phyloP scores from a whole-genome alignment of 164 flowering plant species.

The Platanus orientalis region DNA sequence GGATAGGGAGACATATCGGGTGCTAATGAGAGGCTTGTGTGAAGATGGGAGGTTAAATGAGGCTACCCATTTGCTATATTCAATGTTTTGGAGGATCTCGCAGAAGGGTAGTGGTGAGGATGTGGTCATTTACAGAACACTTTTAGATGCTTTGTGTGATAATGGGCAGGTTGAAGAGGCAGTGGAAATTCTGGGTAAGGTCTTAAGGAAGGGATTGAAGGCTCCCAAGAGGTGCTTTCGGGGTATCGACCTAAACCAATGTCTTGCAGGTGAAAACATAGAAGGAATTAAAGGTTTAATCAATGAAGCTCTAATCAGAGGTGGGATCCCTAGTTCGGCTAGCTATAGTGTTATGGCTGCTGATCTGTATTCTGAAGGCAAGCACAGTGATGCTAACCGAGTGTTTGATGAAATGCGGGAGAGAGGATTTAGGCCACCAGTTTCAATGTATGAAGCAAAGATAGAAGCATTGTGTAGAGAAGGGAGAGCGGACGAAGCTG shows the following conservation, averaged over 20 bases:
- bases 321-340: slow-evolving; percentile 45
- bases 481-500: slow-evolving; percentile 42
- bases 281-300: slow-evolving; percentile 41
- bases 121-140: slow-evolving; percentile 53
- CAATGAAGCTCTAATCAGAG: slow-evolving; percentile 49
- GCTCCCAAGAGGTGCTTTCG: slow-evolving; percentile 41
- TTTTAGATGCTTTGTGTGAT: slow-evolving; percentile 67
- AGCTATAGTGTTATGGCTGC: slow-evolving; percentile 54
- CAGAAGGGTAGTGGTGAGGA: slow-evolving; percentile 76
- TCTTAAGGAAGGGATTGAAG: slow-evolving; percentile 69
- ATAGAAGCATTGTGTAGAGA: slow-evolving; percentile 39
- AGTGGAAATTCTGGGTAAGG: slow-evolving; percentile 47
- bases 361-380: slow-evolving; percentile 56
- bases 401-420: slow-evolving; percentile 50
- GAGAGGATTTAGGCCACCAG: slow-evolving; percentile 43
- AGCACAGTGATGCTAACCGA: slow-evolving; percentile 36
- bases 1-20: slow-evolving; percentile 49
- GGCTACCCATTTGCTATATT: slow-evolving; percentile 71
- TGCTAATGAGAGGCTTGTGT: slow-evolving; percentile 76
- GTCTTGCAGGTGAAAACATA: slow-evolving; percentile 19
- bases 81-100: slow-evolving; percentile 83
- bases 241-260: slow-evolving; percentile 29
- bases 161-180: slow-evolving; percentile 50
- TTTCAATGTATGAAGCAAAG: slow-evolving; percentile 50
- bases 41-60: slow-evolving; percentile 50